A percentile compares a stretch with the other conserved stretches of the same genome.
phyloP scores from a whole-genome alignment of 2,329 filamentous ascomycete genomes.

The Ophiostoma fasciatum region DNA sequence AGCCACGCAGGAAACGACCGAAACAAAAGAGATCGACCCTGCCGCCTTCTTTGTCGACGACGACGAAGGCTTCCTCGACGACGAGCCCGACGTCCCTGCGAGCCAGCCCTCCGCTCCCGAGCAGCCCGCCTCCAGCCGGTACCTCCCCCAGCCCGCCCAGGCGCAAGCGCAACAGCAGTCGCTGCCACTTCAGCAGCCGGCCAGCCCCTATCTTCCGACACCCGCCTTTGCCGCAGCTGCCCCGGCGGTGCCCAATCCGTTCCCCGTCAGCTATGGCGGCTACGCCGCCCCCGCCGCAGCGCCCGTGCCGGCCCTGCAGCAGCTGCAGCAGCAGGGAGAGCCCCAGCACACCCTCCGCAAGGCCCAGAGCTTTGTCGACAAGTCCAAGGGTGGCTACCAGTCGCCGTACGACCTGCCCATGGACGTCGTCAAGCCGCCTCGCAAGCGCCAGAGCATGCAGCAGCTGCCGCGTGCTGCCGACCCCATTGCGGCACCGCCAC shows the following conservation, averaged over 20 bases:
- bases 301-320: too few relatives aligned
- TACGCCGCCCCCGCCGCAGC: slow-evolving; percentile 1
- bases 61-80: slow-evolving; percentile 72
- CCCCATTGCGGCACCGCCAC: too few relatives aligned
- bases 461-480: too few relatives aligned
- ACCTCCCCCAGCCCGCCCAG: slow-evolving; percentile 8
- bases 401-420: slow-evolving; percentile 93
- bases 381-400: slow-evolving; percentile 79
- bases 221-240: too few relatives aligned
- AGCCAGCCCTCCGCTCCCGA: slow-evolving; percentile 12
- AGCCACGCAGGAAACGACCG: slow-evolving; percentile 8
- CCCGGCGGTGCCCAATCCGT: slow-evolving; percentile 2
- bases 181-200: background rate
- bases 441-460: slow-evolving; percentile 47
- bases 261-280: slow-evolving; percentile 8
- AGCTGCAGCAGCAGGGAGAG: slow-evolving; percentile 18
- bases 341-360: slow-evolving; percentile 20
- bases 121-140: slow-evolving; percentile 10
- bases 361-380: slow-evolving; percentile 76
- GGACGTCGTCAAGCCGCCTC: slow-evolving; percentile 57
- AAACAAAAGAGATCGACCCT: slow-evolving; percentile 39
- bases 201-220: slow-evolving; percentile 11
- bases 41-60: slow-evolving; percentile 64
- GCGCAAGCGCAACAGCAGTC: slow-evolving; percentile 2
- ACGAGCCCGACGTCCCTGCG: slow-evolving; percentile 32